phyloP scores from a whole-genome alignment of 2,329 filamentous ascomycete species.

The Hypoxylon sp. region DNA sequence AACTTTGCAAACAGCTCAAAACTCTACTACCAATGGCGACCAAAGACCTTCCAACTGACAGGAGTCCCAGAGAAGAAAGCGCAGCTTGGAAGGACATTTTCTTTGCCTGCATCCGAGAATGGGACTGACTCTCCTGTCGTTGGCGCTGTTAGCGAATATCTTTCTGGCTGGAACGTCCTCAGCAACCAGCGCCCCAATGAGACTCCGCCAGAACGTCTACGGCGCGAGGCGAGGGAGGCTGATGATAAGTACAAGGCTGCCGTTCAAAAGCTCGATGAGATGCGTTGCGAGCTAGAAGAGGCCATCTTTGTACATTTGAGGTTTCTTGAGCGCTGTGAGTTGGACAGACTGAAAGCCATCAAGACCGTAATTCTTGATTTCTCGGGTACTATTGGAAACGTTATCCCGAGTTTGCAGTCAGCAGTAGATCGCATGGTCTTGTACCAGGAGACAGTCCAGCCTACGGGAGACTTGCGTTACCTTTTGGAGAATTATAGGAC shows the following conservation, averaged over 20 bases:
- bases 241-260: constrained; percentile 93
- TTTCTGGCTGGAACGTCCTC: constrained; percentile 91
- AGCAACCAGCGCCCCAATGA: constrained; percentile 94
- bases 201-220: constrained; percentile 84
- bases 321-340: constrained; percentile 96
- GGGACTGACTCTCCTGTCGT: constrained; percentile 81
- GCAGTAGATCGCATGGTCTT: constrained; percentile 99
- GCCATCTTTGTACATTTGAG: constrained; percentile 90
- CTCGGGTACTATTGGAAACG: constrained; percentile 95
- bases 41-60: constrained; percentile 87
- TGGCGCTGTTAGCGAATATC: constrained; percentile 85
- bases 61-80: constrained; percentile 90
- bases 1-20: constrained; percentile 97
- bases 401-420: constrained; percentile 94
- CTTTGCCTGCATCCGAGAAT: constrained; percentile 68
- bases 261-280: constrained; percentile 85
- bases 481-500: constrained; percentile 97
- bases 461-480: constrained; percentile 87
- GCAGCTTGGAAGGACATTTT: constrained; percentile 76
- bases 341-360: constrained; percentile 95
- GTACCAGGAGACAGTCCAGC: constrained; percentile 98
- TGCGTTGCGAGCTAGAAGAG: constrained; percentile 95
- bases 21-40: constrained; percentile 97
- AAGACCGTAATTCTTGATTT: constrained; percentile 98
- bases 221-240: constrained; percentile 86